A percentile compares a stretch with the other conserved stretches of the same genome.
These are phyloP conservation scores for Pseudonitzschia multistriata DNA, from an alignment of 108 stramenopile species.

Conservation along the genomic window DNA sequence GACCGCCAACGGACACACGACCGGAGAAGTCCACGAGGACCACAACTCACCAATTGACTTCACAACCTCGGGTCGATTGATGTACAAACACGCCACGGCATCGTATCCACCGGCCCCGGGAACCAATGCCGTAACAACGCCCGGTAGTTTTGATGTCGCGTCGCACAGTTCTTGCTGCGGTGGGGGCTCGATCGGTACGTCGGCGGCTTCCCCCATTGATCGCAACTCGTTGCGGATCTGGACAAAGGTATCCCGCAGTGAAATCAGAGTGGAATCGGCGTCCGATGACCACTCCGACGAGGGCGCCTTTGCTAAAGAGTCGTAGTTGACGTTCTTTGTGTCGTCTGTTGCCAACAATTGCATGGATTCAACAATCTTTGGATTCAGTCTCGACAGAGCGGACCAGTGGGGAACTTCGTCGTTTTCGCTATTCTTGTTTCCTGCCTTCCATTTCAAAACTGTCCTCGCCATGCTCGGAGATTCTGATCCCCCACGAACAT, in stretches of 20 bases:
- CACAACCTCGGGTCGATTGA: slow-evolving; percentile 51
- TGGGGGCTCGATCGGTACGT: slow-evolving; percentile 91
- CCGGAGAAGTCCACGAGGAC: slow-evolving; percentile 39
- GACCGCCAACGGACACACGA: slow-evolving; percentile 69
- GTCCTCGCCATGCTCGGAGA: slow-evolving; percentile 93
- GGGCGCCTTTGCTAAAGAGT: slow-evolving; percentile 31
- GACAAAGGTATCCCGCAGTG: slow-evolving; percentile 49
- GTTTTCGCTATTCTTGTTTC: neutral
- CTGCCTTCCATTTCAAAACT: slow-evolving; percentile 76
- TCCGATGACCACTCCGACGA: slow-evolving; percentile 42
- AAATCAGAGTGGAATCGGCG: slow-evolving; percentile 21
- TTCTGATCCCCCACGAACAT: slow-evolving; percentile 94
- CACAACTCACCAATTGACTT: slow-evolving; percentile 67
- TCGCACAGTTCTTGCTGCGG: slow-evolving; percentile 82
- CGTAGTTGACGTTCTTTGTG: slow-evolving; percentile 16
- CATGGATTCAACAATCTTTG: slow-evolving; percentile 51
- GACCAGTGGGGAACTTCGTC: slow-evolving; percentile 71
- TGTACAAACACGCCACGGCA: slow-evolving; percentile 86
- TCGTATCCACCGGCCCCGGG: slow-evolving; percentile 97
- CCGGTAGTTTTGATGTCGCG: slow-evolving; percentile 82
- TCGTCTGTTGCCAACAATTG: slow-evolving; percentile 26
- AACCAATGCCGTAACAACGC: slow-evolving; percentile 88
- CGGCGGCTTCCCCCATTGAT: slow-evolving; percentile 77
- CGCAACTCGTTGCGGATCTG: slow-evolving; percentile 65
- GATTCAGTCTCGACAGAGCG: slow-evolving; percentile 62